phyloP scores from a whole-genome alignment of 768 basidiomycete genomes.

The Boletus huronensis region DNA sequence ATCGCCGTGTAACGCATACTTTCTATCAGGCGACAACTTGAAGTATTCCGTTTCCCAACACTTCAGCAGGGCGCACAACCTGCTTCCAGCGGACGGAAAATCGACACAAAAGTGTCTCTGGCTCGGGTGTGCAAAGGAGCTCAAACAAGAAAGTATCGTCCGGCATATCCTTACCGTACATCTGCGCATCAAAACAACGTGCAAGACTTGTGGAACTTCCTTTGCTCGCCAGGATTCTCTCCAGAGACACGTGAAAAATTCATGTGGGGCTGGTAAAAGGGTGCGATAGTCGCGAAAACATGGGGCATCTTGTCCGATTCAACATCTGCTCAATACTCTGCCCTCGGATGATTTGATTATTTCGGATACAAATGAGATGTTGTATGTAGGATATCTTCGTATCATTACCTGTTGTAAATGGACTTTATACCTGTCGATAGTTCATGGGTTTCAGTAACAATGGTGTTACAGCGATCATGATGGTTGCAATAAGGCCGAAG shows the following conservation, averaged over 20 bases:
- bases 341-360: not conserved
- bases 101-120: constrained; percentile 12
- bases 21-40: not conserved
- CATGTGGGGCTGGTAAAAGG: constrained; percentile 5
- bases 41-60: constrained; percentile 16
- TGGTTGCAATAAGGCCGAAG: not conserved
- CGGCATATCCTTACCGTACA: constrained; percentile 25
- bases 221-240: constrained; percentile 29
- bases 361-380: not conserved
- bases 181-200: constrained; percentile 9
- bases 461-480: too few relatives aligned
- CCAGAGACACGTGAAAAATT: constrained; percentile 22
- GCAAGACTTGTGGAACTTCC: constrained; percentile 17
- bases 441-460: not conserved
- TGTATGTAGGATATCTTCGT: not conserved
- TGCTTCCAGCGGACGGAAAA: constrained; percentile 6
- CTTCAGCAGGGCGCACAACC: constrained; percentile 1
- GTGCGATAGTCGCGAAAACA: not conserved
- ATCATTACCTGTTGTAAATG: not conserved
- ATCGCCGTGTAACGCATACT: not conserved
- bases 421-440: not conserved
- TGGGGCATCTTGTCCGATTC: not conserved
- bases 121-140: constrained; percentile 16
- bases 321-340: not conserved
- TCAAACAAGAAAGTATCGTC: constrained; percentile 26